Evolutionary conservation across 352 stramenopile genomes (phyloP).

Genomic region (Pythium rhizo-oryzae): DNA sequence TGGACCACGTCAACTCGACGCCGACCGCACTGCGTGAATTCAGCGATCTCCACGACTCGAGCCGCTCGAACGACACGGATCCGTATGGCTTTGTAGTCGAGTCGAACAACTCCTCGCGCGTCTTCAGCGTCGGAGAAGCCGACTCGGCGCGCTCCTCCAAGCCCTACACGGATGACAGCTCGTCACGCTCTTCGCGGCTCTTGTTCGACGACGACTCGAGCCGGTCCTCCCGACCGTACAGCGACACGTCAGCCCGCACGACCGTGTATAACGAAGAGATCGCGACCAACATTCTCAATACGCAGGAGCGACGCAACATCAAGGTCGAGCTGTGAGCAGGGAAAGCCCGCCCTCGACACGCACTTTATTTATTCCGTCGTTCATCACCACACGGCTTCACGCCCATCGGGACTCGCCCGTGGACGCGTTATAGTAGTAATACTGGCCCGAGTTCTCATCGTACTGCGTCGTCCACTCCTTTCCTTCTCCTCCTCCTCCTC

Average conservation of each 20-base stretch:
- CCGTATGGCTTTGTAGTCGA: slow-evolving; percentile 18
- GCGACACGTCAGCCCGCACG: not conserved
- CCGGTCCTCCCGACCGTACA: slow-evolving; percentile 3
- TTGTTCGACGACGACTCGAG: slow-evolving; percentile 2
- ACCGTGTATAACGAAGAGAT: slow-evolving; percentile 18
- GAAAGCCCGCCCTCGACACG: not conserved
- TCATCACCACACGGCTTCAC: not conserved
- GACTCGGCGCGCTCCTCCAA: no score
- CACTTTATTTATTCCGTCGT: slow-evolving; percentile 20
- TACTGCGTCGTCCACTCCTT: slow-evolving; percentile 60
- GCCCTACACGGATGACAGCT: no score
- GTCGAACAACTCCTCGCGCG: slow-evolving; percentile 10
- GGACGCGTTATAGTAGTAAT: slow-evolving; percentile 77
- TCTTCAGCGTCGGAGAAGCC: slow-evolving; percentile 7
- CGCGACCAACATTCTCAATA: slow-evolving; percentile 20
- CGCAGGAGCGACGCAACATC: slow-evolving; percentile 18
- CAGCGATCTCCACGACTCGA: slow-evolving; percentile 12
- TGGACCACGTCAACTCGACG: slow-evolving; percentile 21
- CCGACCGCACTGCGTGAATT: slow-evolving; percentile 6
- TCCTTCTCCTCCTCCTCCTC: slow-evolving; percentile 1
- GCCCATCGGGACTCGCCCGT: slow-evolving; percentile 75
- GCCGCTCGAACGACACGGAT: slow-evolving; percentile 15
- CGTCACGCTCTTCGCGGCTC: not conserved
- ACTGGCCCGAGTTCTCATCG: slow-evolving; percentile 61
- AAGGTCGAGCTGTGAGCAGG: slow-evolving; percentile 28